Percentiles rank a stretch among this genome's conserved stretches.
phyloP scores from a whole-genome alignment of 2,329 filamentous ascomycete species.

The Fusarium sororula region DNA sequence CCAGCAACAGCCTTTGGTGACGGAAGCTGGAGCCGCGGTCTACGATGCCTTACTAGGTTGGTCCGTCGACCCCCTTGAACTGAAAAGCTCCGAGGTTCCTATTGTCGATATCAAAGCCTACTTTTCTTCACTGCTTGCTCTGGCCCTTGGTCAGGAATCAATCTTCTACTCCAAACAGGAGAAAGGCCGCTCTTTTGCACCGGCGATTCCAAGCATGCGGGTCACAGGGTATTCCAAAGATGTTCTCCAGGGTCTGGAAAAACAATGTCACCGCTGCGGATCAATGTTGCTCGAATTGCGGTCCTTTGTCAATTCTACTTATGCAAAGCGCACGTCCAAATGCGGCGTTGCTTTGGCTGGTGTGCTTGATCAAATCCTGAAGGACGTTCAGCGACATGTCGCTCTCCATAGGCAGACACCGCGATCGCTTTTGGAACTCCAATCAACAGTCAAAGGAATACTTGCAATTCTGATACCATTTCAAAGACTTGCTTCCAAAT shows the following conservation, averaged over 20 bases:
- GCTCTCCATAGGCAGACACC: conserved; percentile 53
- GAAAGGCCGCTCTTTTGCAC: conserved; percentile 61
- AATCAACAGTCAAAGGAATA: conserved; percentile 58
- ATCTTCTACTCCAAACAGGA: conserved; percentile 73
- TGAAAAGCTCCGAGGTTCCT: conserved; percentile 51
- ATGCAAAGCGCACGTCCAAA: conserved; percentile 54
- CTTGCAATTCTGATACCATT: conserved; percentile 62
- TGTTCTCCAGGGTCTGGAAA: conserved; percentile 57
- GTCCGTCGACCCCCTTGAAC: conserved; percentile 51
- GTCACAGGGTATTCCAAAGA: conserved; percentile 66
- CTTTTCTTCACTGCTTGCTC: conserved; percentile 66
- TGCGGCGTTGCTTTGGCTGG: conserved; percentile 63
- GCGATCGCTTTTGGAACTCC: conserved; percentile 63
- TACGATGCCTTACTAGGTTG: conserved; percentile 71
- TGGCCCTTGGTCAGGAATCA: conserved; percentile 77
- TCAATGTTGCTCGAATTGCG: conserved; percentile 57
- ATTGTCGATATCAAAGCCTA: conserved; percentile 61
- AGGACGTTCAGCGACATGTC: conserved; percentile 60
- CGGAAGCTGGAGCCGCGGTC: conserved; percentile 71
- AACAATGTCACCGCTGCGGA: conserved; percentile 58
- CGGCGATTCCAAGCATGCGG: conserved; percentile 56
- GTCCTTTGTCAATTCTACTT: conserved; percentile 58
- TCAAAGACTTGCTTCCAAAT: conserved; percentile 58
- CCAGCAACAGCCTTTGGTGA: conserved; percentile 65
- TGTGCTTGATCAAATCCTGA: conserved; percentile 58